A percentile compares a stretch with the other conserved stretches of the same genome.
phyloP scores from a whole-genome alignment of 257 asterid genomes.

The Lavandula angustifolia region DNA sequence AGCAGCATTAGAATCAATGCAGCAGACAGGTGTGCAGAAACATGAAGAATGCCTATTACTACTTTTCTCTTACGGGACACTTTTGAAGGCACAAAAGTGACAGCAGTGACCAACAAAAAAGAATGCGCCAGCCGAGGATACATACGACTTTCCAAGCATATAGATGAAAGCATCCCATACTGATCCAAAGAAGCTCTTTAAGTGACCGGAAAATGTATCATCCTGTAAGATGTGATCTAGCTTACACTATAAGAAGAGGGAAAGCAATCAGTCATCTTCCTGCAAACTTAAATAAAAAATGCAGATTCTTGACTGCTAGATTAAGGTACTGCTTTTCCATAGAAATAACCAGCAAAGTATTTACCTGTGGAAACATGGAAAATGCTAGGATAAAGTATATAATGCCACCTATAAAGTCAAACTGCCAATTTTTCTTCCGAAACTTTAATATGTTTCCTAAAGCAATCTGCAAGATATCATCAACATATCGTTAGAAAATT shows the following conservation, averaged over 20 bases:
- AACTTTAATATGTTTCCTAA: slow-evolving; percentile 95
- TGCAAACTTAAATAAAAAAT: neutral
- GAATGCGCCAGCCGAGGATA: slow-evolving; percentile 77
- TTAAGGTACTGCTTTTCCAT: slow-evolving; percentile 9
- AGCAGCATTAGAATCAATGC: slow-evolving; percentile 92
- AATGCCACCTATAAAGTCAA: slow-evolving; percentile 91
- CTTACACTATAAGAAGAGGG: slow-evolving; percentile 67
- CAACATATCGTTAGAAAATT: slow-evolving; percentile 15
- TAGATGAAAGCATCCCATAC: slow-evolving; percentile 80
- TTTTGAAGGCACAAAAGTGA: slow-evolving; percentile 83
- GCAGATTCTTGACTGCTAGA: neutral
- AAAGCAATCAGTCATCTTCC: slow-evolving; percentile 32
- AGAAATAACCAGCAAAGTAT: slow-evolving; percentile 10
- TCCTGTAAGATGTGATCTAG: slow-evolving; percentile 88
- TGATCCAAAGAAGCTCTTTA: slow-evolving; percentile 77
- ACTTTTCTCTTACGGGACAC: slow-evolving; percentile 73
- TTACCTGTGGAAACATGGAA: slow-evolving; percentile 98
- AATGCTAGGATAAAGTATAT: slow-evolving; percentile 82
- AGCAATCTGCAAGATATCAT: slow-evolving; percentile 74
- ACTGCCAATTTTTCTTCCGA: slow-evolving; percentile 99
- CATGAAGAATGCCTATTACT: slow-evolving; percentile 81
- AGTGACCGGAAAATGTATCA: slow-evolving; percentile 76
- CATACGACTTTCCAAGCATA: slow-evolving; percentile 76
- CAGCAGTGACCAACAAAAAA: slow-evolving; percentile 61
- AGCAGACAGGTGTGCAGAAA: slow-evolving; percentile 86